These are phyloP conservation scores for Salvia miltiorrhiza DNA, from an alignment of 257 asterid species.

Conservation along the genomic window DNA sequence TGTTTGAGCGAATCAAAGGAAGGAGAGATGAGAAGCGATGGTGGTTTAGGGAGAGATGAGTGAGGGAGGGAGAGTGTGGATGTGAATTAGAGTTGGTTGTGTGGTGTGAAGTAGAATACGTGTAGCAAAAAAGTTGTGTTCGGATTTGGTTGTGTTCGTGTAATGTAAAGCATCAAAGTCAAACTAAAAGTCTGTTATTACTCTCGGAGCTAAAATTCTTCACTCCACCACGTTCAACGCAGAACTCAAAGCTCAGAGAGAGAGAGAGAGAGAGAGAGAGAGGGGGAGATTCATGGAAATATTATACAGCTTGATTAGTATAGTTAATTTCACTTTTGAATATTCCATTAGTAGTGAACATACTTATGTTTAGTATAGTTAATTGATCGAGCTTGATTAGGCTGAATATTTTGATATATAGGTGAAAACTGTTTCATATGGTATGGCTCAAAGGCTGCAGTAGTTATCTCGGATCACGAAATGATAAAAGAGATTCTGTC, in stretches of 20 bases:
- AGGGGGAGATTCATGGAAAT: conserved; percentile 20
- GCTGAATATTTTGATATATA: not conserved
- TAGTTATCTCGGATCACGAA: conserved; percentile 29
- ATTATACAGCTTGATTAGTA: not conserved
- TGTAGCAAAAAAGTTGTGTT: no score
- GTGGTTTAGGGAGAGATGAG: no score
- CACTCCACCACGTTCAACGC: not conserved
- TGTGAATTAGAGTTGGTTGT: no score
- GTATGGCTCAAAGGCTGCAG: conserved; percentile 33
- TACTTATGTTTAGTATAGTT: no score
- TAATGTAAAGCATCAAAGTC: not conserved
- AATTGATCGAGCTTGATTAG: not conserved
- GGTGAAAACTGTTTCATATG: conserved; percentile 25
- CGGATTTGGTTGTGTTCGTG: no score
- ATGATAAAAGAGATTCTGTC: conserved; percentile 35
- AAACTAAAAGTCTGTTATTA: not conserved
- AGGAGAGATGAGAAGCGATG: no score
- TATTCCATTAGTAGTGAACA: no score
- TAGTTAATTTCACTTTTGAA: not conserved
- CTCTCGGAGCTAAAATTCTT: no score
- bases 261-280: not conserved
- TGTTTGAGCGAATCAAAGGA: no score
- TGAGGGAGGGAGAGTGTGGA: no score
- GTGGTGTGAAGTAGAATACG: no score
- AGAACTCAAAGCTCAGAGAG: no score